Evolutionary conservation across 2,329 filamentous ascomycete species (phyloP), one percentile per base, ranked within the genome.

Genomic region (Penicillium italicum): DNA sequence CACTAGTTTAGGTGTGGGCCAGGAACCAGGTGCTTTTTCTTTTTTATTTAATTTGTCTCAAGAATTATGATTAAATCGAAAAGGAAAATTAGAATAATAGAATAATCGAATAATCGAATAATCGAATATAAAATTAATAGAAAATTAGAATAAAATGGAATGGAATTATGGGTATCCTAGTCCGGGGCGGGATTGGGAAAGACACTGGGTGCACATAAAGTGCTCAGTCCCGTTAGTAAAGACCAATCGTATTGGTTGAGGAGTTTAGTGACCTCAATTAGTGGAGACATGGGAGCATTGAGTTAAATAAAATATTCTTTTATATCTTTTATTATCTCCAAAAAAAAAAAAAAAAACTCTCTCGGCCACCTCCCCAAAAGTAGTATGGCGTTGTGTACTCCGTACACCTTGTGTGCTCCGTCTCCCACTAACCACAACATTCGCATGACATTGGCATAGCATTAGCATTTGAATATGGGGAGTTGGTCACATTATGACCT

Each of bases 1-100:
- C 59, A 62, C 61, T 67, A 68, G 66, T 65, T 46, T 54, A 53
- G 50, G 58, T 52, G 64, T 67, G 62, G 62, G 52, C 52, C 58
- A 60, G 58, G 58, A 58, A 60, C 58, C 50, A 46, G 46, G 46
- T 55, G 40, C 38, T 50, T 48, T 52, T 43, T 18, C 14, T 22
- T 40, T 22, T 22, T 10, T 33, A 24, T 34, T 51, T 34, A 44
- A 28, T 44, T 47, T 53, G 49, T 51, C 49, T 51, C 49, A 51
- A 26, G 40, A 42, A 44, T 42, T 42, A 11, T 28, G 34, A 51
- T 50, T 28, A 30, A 38, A 24, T 26, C 7, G 30, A 22, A 33
- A 40, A 5, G 18, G n/a, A 22, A 34, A 12, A 31, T 41, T 53
- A 20, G 8, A n/a, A 18, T 26, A 20, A 34, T 37, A 22, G 9